These are phyloP conservation scores for Amaranthus palmeri DNA, from an alignment of 148 eudicot species.

Conservation along the genomic window DNA sequence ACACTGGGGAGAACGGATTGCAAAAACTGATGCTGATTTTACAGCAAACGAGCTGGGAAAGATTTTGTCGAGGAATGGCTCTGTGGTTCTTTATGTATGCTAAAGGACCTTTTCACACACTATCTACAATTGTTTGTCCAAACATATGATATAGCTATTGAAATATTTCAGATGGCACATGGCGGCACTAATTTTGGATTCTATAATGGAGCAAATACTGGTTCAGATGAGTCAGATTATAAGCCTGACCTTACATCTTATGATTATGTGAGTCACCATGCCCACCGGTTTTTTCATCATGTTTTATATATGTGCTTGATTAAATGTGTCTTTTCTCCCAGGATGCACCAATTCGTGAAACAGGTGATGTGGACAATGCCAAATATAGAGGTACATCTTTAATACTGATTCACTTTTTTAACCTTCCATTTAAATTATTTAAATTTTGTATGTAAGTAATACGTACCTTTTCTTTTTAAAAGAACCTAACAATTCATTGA, in stretches of 20 bases:
- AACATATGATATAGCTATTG: constrained; percentile 17
- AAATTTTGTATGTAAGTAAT: neutral
- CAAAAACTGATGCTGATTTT: constrained; percentile 62
- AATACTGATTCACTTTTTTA: constrained; percentile 8
- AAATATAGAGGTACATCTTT: constrained; percentile 66
- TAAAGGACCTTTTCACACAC: constrained; percentile 14
- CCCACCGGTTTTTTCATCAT: neutral
- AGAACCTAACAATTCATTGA: no score
- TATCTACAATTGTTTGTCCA: constrained; percentile 12
- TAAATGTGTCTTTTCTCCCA: constrained; percentile 24
- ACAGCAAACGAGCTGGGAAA: constrained; percentile 71
- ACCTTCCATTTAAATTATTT: neutral
- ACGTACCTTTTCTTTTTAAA: neutral
- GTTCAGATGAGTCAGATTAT: constrained; percentile 63
- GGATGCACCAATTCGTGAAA: constrained; percentile 96
- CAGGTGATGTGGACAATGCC: constrained; percentile 86
- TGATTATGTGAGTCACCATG: constrained; percentile 73
- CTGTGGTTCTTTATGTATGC: constrained; percentile 93
- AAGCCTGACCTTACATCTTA: constrained; percentile 96
- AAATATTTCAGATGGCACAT: constrained; percentile 75
- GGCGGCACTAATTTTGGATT: constrained; percentile 98
- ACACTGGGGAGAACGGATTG: constrained; percentile 87
- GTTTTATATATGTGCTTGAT: constrained; percentile 13
- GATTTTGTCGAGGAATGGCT: constrained; percentile 73
- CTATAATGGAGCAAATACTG: constrained; percentile 89